Conservation (phyloP, 805 yeast genomes). For the Grigorovia transvaalensis region DNA sequence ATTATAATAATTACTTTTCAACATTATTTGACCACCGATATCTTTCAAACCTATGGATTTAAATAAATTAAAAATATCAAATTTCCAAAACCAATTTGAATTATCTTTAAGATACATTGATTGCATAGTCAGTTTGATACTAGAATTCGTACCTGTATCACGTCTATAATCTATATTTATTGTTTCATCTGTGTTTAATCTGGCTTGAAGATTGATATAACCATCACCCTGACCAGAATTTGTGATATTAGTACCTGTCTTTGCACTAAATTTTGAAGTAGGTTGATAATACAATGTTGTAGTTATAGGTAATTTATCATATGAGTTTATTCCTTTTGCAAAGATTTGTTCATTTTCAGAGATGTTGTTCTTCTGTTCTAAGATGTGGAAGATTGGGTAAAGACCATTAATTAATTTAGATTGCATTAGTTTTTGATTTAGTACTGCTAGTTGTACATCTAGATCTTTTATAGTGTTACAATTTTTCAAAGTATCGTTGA, state of each 20-base stretch:
- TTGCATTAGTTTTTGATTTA: slow-evolving; percentile 20
- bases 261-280: slow-evolving; percentile 49
- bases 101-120: slow-evolving; percentile 37
- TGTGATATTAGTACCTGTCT: slow-evolving; percentile 92
- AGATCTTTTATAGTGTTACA: slow-evolving; percentile 20
- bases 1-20: slow-evolving; percentile 6
- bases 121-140: slow-evolving; percentile 2
- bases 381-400: slow-evolving; percentile 4
- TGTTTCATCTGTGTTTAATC: slow-evolving; percentile 57
- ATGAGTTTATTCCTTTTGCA: neutral
- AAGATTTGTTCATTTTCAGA: neutral
- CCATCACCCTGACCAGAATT: slow-evolving; percentile 88
- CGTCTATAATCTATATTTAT: slow-evolving; percentile 45
- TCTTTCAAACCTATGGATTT: slow-evolving; percentile 8
- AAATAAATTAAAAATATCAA: slow-evolving; percentile 31
- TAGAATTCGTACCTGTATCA: slow-evolving; percentile 49
- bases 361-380: neutral
- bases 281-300: slow-evolving; percentile 7
- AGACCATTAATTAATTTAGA: slow-evolving; percentile 5
- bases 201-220: slow-evolving; percentile 61
- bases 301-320: slow-evolving; percentile 1
- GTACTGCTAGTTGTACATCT: slow-evolving; percentile 17
- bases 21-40: slow-evolving; percentile 2
- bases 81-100: slow-evolving; percentile 44
- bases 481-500: slow-evolving; percentile 20